Percentiles rank a stretch among this genome's conserved stretches.
These are phyloP conservation scores for Salinomyces thailandicus DNA, from an alignment of 2,329 filamentous ascomycete genomes.

Conservation along the genomic window DNA sequence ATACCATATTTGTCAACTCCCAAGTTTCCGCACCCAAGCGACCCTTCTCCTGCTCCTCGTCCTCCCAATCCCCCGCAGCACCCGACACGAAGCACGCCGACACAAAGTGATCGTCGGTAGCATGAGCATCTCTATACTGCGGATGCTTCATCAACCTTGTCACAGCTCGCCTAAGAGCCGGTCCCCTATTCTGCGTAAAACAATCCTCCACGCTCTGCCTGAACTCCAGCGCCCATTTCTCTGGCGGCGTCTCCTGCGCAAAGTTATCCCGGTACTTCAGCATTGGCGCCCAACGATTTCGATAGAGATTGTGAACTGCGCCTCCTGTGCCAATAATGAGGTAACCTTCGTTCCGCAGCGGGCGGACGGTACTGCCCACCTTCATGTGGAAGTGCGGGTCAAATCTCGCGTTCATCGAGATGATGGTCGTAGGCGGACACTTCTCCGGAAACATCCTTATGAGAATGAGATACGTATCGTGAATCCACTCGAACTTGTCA, in stretches of 20 bases:
- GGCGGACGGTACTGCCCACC: conserved; percentile 47
- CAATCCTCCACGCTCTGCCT: conserved; percentile 54
- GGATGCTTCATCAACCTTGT: conserved; percentile 60
- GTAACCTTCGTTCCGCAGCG: conserved; percentile 44
- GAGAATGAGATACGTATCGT: conserved; percentile 59
- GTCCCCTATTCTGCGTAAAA: conserved; percentile 44
- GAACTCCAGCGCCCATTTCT: conserved; percentile 53
- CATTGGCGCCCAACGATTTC: conserved; percentile 57
- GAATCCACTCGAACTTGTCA: conserved; percentile 57
- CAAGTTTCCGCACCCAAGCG: conserved; percentile 50
- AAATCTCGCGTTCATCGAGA: conserved; percentile 45
- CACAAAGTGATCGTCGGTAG: conserved; percentile 62
- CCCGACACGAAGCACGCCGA: conserved; percentile 54
- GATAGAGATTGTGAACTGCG: conserved; percentile 60
- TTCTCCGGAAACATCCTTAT: conserved; percentile 58
- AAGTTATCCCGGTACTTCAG: conserved; percentile 53
- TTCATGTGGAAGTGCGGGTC: conserved; percentile 48
- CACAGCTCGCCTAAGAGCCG: conserved; percentile 43
- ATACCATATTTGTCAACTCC: conserved; percentile 52
- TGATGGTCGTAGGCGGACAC: conserved; percentile 56
- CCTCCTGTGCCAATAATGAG: conserved; percentile 52
- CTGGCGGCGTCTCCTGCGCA: conserved; percentile 48
- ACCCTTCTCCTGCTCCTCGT: conserved; percentile 26
- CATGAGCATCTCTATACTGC: conserved; percentile 54
- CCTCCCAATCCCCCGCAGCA: conserved; percentile 36